Base-by-base conservation (phyloP, 2,329 filamentous ascomycete genomes). In the Paramyrothecium roridum region DNA sequence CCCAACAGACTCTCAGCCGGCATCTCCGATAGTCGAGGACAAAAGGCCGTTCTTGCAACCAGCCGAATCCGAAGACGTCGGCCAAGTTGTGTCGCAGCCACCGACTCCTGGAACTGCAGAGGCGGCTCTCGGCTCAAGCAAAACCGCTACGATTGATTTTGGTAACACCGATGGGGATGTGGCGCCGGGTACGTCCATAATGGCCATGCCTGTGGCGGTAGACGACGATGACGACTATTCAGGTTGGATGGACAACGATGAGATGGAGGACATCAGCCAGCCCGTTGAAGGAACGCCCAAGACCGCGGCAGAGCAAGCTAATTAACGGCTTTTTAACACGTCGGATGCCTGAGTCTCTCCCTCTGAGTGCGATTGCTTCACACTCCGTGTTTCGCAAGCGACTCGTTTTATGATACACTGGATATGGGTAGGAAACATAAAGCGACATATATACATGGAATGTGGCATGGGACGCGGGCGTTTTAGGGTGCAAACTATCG, bases 1-100 rank as follows among this genome's bases (percentile, higher is more conserved):
- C 1, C 87, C 86, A 1, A 73, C 75, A 12, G 85, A 88, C 57
- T 89, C 85, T 3, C 80, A 83, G 57, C 82, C 83, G 2, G 73
- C 74, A 2, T 82, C 81, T 6, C 83, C 83, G 1, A 61, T 73
- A 7, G 68, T 64, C 8, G 78, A 78, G 20, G 68, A 73, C 12
- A 58, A 61, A 13, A 51, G 54, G 2, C 61, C 53, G 19, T 51
- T 54, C 30, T 57, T 61, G 26, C 53, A 56, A 17, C 48, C 58
- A 63, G 53, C 52, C 1, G 55, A 52, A 6, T 6, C 26, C 10
- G 46, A 54, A 2, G 53, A 56, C 11, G n/a, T n/a, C n/a, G 56
- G 58, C 30, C 57, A 57, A 48, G 57, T 57, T 30, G 6, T 10
- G 10, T 30, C 26, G 26, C 26, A 30, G 26, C 26, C 26, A 30